phyloP scores from a whole-genome alignment of 2,329 filamentous ascomycete genomes.

The Blastomyces parvus region DNA sequence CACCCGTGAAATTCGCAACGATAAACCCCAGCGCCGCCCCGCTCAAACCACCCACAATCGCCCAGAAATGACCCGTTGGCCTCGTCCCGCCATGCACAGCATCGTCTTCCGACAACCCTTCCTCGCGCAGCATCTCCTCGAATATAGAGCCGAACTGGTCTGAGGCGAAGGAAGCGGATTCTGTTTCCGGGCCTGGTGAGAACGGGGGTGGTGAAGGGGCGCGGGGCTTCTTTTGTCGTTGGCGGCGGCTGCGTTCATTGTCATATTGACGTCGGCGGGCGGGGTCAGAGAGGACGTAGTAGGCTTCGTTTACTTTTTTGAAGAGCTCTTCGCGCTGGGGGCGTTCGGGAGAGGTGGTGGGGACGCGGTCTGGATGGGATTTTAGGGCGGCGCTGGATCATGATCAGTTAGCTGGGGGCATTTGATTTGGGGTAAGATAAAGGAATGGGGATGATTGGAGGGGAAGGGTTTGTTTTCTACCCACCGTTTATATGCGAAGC shows the following conservation, averaged over 20 bases:
- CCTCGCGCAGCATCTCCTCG: conserved; percentile 80
- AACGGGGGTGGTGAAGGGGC: background rate
- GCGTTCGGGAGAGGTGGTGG: conserved; percentile 74
- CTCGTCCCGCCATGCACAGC: conserved; percentile 42
- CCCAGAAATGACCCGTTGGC: conserved; percentile 70
- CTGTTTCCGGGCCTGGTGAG: conserved; percentile 19
- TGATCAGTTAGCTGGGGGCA: too few relatives aligned
- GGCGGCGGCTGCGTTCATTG: conserved; percentile 46
- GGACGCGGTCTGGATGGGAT: conserved; percentile 85
- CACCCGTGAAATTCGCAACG: conserved; percentile 79
- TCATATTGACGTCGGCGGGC: conserved; percentile 76
- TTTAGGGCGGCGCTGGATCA: conserved; percentile 66
- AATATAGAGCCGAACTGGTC: conserved; percentile 83
- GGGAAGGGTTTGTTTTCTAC: background rate
- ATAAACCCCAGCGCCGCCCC: conserved; percentile 92
- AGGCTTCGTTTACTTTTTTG: conserved; percentile 86
- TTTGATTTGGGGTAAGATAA: too few relatives aligned
- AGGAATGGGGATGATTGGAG: too few relatives aligned
- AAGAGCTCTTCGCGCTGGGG: conserved; percentile 72
- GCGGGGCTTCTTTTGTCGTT: conserved; percentile 19
- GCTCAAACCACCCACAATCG: conserved; percentile 70
- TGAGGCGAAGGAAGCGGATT: conserved; percentile 43
- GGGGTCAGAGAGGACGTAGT: conserved; percentile 79
- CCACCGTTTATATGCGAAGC: conserved; percentile 87
- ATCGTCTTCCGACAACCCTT: conserved; percentile 67